These are phyloP conservation scores for Pseudoperonospora humuli DNA, from an alignment of 352 stramenopile species.

Conservation along the genomic window DNA sequence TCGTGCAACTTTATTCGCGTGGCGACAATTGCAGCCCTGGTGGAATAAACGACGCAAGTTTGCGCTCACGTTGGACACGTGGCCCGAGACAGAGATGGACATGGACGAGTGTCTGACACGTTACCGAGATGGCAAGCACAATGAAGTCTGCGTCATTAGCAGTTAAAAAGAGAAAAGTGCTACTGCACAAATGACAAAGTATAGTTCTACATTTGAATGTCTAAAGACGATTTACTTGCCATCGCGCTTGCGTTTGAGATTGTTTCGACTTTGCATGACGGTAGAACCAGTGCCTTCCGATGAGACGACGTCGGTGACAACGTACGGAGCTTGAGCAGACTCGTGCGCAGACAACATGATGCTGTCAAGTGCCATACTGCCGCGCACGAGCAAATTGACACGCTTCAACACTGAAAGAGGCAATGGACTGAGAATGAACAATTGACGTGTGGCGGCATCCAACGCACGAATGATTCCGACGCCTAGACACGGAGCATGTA, in stretches of 20 bases:
- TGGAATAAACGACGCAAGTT: slow-evolving; percentile 11
- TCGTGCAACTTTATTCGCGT: slow-evolving; percentile 8
- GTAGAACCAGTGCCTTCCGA: slow-evolving; percentile 66
- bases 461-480: slow-evolving; percentile 61
- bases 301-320: slow-evolving; percentile 58
- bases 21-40: slow-evolving; percentile 11
- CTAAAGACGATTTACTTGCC: no score
- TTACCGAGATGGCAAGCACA: slow-evolving; percentile 33
- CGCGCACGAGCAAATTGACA: slow-evolving; percentile 70
- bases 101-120: slow-evolving; percentile 37
- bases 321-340: slow-evolving; percentile 45
- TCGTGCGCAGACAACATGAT: slow-evolving; percentile 45
- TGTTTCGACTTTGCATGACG: slow-evolving; percentile 82
- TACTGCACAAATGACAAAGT: no score
- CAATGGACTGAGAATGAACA: slow-evolving; percentile 69
- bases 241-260: slow-evolving; percentile 82
- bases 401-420: slow-evolving; percentile 36
- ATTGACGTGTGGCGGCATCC: slow-evolving; percentile 38
- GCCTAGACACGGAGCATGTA: slow-evolving; percentile 55
- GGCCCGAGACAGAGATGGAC: slow-evolving; percentile 18
- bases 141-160: slow-evolving; percentile 47
- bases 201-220: slow-evolving; percentile 23
- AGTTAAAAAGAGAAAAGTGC: slow-evolving; percentile 16
- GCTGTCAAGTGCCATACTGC: slow-evolving; percentile 48
- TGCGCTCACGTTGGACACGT: slow-evolving; percentile 13